Base-by-base conservation (phyloP, 2,329 filamentous ascomycete genomes). In the Cordyceps cateniannulata region DNA sequence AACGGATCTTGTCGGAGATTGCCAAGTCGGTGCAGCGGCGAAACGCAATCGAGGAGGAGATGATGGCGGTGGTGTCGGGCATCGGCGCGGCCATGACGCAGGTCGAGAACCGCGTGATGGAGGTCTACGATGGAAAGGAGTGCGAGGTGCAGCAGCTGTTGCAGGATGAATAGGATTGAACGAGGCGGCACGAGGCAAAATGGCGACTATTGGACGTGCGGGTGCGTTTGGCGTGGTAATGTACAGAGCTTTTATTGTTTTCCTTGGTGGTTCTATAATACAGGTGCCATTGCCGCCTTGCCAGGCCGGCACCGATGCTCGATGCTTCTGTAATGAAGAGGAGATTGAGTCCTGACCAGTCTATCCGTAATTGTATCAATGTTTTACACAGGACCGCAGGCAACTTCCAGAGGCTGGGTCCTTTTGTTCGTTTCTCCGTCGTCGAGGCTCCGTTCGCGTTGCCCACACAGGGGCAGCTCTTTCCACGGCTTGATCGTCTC, bases 101-200 rank as follows among this genome's bases (percentile, higher is more conserved):
- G 22, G 51, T 72, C 1, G 73, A 74, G 47, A 65, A 58, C 0
- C 69, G 70, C 66, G 70, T 75, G 64, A 59, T 69, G 62, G 65
- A 59, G 5, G 71, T 68, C 0, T 72, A 70, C 49, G 53, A 58
- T 7, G 69, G 68, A 0, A 66, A 73, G 27, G 66, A 69, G 38
- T 54, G 61, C 12, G 69, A 72, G 20, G 60, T 69, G 3, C 65
- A 59, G 24, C 35, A 61, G 18, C 14, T 57, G 35, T 24, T 59
- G 14, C 27, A 38, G 59, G 18, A 59, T 24, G 45, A 35, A 3
- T n/a, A 45, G 6, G 25, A 32, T 9, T 25, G 16, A 42, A 14
- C 22, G 29, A 7, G 16, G 29, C 18, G 9, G 24, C 32, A 35
- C n/a, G n/a, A n/a, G 8, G 16, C 5, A n/a, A 4, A n/a, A 9